phyloP scores from a whole-genome alignment of 495 filamentous ascomycete genomes.

The Xylaria acuta region DNA sequence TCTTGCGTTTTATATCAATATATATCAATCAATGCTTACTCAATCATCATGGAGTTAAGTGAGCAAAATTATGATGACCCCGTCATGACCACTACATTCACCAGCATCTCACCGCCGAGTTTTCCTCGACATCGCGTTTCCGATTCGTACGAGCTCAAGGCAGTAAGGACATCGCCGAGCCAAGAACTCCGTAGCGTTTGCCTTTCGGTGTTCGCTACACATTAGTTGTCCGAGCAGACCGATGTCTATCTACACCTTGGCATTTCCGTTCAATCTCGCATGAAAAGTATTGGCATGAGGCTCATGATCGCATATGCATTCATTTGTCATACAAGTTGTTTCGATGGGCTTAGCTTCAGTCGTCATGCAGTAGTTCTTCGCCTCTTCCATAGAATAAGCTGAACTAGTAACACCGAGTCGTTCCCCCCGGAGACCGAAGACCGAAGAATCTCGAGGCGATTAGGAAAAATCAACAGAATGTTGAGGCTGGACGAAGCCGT shows the following conservation, averaged over 20 bases:
- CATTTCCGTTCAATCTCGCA: background rate
- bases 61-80: background rate
- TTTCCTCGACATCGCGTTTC: background rate
- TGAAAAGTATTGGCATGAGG: background rate
- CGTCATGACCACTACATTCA: background rate
- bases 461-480: background rate
- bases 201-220: conserved; percentile 19
- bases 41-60: background rate
- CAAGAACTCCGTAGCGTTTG: background rate
- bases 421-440: background rate
- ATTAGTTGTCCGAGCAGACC: conserved; percentile 11
- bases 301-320: background rate
- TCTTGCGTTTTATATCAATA: background rate
- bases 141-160: background rate
- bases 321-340: background rate
- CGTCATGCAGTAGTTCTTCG: background rate
- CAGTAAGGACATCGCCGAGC: background rate
- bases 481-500: background rate
- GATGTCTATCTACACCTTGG: background rate
- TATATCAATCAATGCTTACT: conserved; percentile 1
- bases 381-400: background rate
- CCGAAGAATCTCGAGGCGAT: background rate
- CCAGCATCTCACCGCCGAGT: background rate
- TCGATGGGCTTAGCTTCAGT: background rate
- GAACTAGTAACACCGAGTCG: background rate